Percentiles rank a stretch among this genome's conserved stretches.
Evolutionary conservation across 129 eudicot genomes (phyloP).

Genomic region (Silybum marianum): DNA sequence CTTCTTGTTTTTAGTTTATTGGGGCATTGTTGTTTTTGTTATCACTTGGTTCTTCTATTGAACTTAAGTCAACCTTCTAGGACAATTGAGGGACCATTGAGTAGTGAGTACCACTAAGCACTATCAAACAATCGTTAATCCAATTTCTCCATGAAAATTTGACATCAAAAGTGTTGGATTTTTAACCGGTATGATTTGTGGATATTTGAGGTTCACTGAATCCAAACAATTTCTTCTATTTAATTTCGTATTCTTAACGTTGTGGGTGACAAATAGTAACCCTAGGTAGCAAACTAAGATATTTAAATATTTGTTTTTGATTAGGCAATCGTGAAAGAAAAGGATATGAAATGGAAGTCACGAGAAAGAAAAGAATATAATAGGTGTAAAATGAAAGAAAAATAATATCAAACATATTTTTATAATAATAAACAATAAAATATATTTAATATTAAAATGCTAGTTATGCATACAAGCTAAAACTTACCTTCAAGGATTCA

Average conservation of each 20-base stretch:
- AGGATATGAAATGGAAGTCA: background rate
- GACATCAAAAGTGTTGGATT: background rate
- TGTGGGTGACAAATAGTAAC: background rate
- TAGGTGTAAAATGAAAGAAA: too few species aligned
- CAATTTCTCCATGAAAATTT: background rate
- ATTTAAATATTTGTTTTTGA: too few species aligned
- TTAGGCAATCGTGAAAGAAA: background rate
- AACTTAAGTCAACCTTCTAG: background rate
- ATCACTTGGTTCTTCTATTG: background rate
- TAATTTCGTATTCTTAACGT: background rate
- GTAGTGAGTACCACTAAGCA: background rate
- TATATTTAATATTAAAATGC: too few species aligned
- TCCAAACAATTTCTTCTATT: background rate
- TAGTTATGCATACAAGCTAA: background rate
- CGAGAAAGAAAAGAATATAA: too few species aligned
- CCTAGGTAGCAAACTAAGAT: background rate
- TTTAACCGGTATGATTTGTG: background rate
- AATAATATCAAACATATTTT: too few species aligned
- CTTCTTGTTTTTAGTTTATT: too few species aligned
- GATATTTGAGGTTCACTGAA: background rate
- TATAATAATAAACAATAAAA: background rate
- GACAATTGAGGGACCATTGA: background rate
- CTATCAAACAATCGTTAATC: background rate
- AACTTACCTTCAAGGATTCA: background rate
- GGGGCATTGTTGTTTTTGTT: background rate